Percentiles rank a stretch among this genome's conserved stretches.
Evolutionary conservation across 108 stramenopile species (phyloP).

Genomic region (Cyclostephanos tholiformis): DNA sequence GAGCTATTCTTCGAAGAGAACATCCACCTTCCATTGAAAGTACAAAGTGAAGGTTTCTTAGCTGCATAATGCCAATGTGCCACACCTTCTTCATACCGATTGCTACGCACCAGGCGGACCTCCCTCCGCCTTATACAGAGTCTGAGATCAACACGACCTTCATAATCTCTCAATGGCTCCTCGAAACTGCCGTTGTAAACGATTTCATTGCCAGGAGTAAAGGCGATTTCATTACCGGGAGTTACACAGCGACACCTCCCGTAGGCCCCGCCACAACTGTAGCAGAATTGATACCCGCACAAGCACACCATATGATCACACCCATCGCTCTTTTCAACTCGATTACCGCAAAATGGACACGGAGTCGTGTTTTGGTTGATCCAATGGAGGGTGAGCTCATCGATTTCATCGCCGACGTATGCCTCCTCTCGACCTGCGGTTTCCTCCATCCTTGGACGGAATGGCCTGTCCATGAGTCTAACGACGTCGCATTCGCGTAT

Average conservation of each 20-base stretch:
- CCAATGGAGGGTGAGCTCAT: constrained; percentile 29
- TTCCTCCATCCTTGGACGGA: background rate
- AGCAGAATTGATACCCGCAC: constrained; percentile 30
- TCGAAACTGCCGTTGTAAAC: background rate
- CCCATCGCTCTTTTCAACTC: constrained; percentile 23
- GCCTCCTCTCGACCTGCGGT: background rate
- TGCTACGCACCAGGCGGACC: constrained; percentile 54
- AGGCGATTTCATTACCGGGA: background rate
- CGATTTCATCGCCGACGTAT: constrained; percentile 19
- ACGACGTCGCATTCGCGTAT: constrained; percentile 14
- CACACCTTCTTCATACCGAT: constrained; percentile 42
- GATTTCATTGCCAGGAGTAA: background rate
- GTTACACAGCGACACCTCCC: constrained; percentile 16
- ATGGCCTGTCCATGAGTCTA: constrained; percentile 10
- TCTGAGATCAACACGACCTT: background rate
- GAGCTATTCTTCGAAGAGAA: background rate
- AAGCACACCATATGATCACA: constrained; percentile 25
- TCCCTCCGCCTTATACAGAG: background rate
- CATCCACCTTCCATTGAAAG: background rate
- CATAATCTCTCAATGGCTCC: background rate
- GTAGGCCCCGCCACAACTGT: background rate
- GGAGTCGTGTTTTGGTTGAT: constrained; percentile 20
- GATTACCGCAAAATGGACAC: constrained; percentile 10
- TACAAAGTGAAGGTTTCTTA: background rate
- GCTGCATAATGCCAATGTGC: constrained; percentile 43